Base-by-base conservation (phyloP, 495 filamentous ascomycete genomes). In the Symbiotaphrina buchneri region DNA sequence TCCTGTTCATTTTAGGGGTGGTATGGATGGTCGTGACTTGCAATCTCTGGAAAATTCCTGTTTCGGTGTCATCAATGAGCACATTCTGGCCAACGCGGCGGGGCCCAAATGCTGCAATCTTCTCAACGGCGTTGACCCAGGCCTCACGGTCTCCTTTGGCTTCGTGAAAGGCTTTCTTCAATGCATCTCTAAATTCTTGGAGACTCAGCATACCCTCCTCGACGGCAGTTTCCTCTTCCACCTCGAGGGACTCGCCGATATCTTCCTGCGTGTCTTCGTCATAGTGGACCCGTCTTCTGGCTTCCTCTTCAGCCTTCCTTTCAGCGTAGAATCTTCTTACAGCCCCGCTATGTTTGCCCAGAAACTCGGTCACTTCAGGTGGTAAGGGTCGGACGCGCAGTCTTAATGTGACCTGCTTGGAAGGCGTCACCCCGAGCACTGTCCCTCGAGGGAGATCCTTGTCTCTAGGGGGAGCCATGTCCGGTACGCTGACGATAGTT, bases 51-150 rank as follows among this genome's bases (percentile, higher is more conserved):
- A n/a, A n/a, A n/a, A 36, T 8, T 14, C 14, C 10, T 1, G 30
- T 20, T 21, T 32, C 14, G 10, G 34, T 32, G 27, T 63, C 61
- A 54, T 95, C 87, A 33, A 99, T 69, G 1, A 99, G 59, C 10
- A 99, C 48, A 45, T 95, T 99, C 4, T 87, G 80, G 0, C 87
- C 90, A 11, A 66, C 67, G 43, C 90, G 56, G 32, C 71, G 55
- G 3, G 87, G 87, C 0, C 90, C 87, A 52, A 99, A 99, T 0
- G 83, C 74, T 14, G 68, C 68, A 39, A 95, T 83, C 41, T 71
- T 68, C 36, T 90, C 74, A 18, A 91, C 65, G 5, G 77, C 59
- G 29, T 66, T 63, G 35, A 62, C 65, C 83, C 85, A 94, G 7
- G 66, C 49, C 5, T 87, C 79, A 20, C 66, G 65, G 31, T 77